Evolutionary conservation across 805 yeast genomes (phyloP).

Genomic region (Suhomyces vadensis): DNA sequence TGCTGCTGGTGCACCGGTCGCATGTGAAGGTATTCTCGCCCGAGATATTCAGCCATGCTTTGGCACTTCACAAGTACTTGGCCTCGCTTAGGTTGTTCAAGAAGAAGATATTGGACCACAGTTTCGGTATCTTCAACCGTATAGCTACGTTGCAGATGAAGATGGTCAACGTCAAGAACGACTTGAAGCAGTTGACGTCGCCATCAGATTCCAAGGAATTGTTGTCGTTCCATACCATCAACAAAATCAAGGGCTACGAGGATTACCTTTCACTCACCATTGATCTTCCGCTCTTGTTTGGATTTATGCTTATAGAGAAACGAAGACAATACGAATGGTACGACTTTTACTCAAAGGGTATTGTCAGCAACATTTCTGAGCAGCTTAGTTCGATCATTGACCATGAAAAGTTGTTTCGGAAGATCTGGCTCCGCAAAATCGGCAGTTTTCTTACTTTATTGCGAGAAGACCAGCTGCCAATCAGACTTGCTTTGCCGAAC

Average conservation of each 20-base stretch:
- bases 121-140: conserved; percentile 27
- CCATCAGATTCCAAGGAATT: conserved; percentile 11
- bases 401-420: conserved; percentile 55
- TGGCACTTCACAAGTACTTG: conserved; percentile 36
- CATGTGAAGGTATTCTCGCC: conserved; percentile 21
- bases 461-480: conserved; percentile 8
- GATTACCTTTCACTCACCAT: conserved; percentile 47
- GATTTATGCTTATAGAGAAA: conserved; percentile 63
- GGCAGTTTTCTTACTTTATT: conserved; percentile 40
- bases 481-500: conserved; percentile 25
- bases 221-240: conserved; percentile 21
- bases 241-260: conserved; percentile 32
- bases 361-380: conserved; percentile 50
- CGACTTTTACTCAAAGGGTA: conserved; percentile 41
- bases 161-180: conserved; percentile 35
- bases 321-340: conserved; percentile 62
- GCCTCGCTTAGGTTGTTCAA: conserved; percentile 34
- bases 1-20: conserved; percentile 24
- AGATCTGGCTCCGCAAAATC: conserved; percentile 65
- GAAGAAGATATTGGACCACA: conserved; percentile 20
- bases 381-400: conserved; percentile 57
- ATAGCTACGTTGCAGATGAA: conserved; percentile 41
- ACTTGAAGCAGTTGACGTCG: conserved; percentile 26
- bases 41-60: conserved; percentile 33
- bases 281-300: conserved; percentile 72